These are phyloP conservation scores for Emmonsiellopsis sp. DNA, from an alignment of 2,329 filamentous ascomycete genomes.

Conservation along the genomic window DNA sequence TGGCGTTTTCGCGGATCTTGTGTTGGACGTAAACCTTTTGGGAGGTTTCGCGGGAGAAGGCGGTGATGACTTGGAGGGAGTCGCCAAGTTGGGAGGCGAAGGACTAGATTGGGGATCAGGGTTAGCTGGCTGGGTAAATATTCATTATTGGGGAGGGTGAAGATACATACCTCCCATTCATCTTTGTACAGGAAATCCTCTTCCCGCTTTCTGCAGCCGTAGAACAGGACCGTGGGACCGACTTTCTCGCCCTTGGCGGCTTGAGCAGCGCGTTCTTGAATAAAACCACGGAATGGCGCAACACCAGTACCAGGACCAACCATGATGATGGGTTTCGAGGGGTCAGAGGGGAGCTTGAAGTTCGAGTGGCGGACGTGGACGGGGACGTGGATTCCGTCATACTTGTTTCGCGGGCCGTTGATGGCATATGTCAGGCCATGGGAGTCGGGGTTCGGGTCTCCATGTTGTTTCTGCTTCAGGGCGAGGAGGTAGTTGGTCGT, in stretches of 20 bases:
- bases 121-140: background rate
- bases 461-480: slow-evolving; percentile 93
- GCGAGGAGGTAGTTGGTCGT: slow-evolving; percentile 94
- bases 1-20: slow-evolving; percentile 69
- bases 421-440: slow-evolving; percentile 82
- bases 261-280: slow-evolving; percentile 84
- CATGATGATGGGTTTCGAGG: slow-evolving; percentile 89
- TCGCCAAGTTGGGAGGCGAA: slow-evolving; percentile 77
- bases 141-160: background rate
- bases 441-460: slow-evolving; percentile 59
- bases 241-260: slow-evolving; percentile 71
- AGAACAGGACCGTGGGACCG: slow-evolving; percentile 84
- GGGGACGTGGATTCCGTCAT: slow-evolving; percentile 87
- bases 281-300: slow-evolving; percentile 88
- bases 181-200: slow-evolving; percentile 90
- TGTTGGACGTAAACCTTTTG: slow-evolving; percentile 98
- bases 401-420: slow-evolving; percentile 86
- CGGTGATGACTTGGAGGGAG: slow-evolving; percentile 80
- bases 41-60: slow-evolving; percentile 80
- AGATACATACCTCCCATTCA: slow-evolving; percentile 74
- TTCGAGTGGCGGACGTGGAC: slow-evolving; percentile 97
- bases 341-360: slow-evolving; percentile 96
- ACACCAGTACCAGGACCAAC: slow-evolving; percentile 90
- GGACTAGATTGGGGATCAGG: slow-evolving; percentile 10
- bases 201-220: slow-evolving; percentile 76